Evolutionary conservation across 257 asterid species (phyloP).

Genomic region (Paulownia fortunei): DNA sequence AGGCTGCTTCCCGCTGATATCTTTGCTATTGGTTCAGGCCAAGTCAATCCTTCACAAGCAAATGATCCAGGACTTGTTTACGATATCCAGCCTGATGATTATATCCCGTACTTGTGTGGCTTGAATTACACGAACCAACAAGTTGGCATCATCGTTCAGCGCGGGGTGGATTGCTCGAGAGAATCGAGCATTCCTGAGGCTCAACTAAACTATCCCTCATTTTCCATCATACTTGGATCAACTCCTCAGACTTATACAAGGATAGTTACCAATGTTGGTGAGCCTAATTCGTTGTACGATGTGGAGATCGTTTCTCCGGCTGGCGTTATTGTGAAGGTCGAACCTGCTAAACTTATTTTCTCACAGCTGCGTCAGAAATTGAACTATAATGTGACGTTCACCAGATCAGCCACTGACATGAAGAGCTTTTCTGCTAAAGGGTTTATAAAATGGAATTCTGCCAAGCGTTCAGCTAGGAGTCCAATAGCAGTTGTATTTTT

Average conservation of each 20-base stretch:
- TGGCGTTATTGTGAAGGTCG: no score
- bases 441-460: constrained; percentile 16
- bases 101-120: constrained; percentile 31
- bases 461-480: constrained; percentile 30
- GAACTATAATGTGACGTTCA: constrained; percentile 31
- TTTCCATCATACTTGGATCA: constrained; percentile 13
- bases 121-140: constrained; percentile 24
- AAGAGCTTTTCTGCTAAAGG: constrained; percentile 15
- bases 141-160: not conserved
- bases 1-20: not conserved
- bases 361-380: no score
- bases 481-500: constrained; percentile 10
- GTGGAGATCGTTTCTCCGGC: not conserved
- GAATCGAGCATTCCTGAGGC: constrained; percentile 19
- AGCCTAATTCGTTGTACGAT: constrained; percentile 17
- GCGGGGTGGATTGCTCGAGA: constrained; percentile 4
- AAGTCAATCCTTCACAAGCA: constrained; percentile 33
- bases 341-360: no score
- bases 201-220: constrained; percentile 31
- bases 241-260: constrained; percentile 14
- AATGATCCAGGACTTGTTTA: constrained; percentile 32
- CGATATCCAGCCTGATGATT: constrained; percentile 21
- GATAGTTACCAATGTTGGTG: constrained; percentile 47
- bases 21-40: constrained; percentile 29
- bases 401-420: not conserved